A percentile compares a stretch with the other conserved stretches of the same genome.
Conservation (phyloP, 2,329 filamentous ascomycete species). For the Leptographium wingfieldii region DNA sequence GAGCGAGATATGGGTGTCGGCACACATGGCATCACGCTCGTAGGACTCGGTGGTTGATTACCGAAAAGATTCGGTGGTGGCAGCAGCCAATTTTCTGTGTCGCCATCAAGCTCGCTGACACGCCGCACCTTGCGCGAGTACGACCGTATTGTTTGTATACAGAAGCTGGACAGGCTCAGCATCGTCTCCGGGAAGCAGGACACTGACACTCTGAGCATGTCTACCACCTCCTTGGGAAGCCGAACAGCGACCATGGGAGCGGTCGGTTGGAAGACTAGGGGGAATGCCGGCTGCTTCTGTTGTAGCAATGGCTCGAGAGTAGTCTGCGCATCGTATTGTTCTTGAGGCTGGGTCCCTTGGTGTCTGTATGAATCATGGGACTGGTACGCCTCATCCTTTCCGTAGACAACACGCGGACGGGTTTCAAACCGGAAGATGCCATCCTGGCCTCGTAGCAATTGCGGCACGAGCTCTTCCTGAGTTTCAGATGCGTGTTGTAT, state of each 20-base stretch:
- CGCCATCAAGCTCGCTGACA: slow-evolving; percentile 12
- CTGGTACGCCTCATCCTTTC: not conserved
- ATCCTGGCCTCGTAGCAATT: not conserved
- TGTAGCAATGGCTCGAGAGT: not conserved
- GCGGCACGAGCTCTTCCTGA: not conserved
- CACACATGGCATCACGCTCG: not conserved
- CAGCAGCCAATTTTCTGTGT: slow-evolving; percentile 12
- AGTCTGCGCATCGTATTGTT: not conserved
- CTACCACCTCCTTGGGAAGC: slow-evolving; percentile 39
- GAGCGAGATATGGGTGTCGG: not conserved
- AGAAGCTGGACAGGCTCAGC: slow-evolving; percentile 40
- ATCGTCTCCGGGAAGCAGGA: slow-evolving; percentile 47
- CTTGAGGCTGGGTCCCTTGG: not conserved
- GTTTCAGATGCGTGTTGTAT: slow-evolving; percentile 5
- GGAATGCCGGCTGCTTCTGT: not conserved
- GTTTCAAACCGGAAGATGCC: not conserved
- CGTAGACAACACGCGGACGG: not conserved
- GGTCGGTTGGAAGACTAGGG: not conserved
- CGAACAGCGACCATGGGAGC: slow-evolving; percentile 22
- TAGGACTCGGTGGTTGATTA: not conserved
- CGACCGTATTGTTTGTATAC: slow-evolving; percentile 43
- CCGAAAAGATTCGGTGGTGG: not conserved
- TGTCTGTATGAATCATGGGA: not conserved
- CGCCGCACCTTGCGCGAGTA: slow-evolving; percentile 42
- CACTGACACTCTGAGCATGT: slow-evolving; percentile 40